Conservation (phyloP, 108 stramenopile genomes). For the Fistulifera pelliculosa region DNA sequence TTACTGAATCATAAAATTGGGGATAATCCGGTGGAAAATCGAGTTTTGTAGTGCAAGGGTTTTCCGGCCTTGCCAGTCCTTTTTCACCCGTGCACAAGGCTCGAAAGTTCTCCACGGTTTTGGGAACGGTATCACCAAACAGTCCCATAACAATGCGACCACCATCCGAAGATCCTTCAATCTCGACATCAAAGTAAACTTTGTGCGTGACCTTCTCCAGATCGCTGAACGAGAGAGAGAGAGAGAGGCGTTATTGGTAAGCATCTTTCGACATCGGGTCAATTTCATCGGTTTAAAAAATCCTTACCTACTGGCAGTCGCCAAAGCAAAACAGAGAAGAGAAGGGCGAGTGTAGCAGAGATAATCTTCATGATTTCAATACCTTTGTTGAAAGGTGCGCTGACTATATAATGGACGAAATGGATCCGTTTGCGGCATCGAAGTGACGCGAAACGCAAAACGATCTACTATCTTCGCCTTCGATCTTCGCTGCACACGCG, state of each 20-base stretch:
- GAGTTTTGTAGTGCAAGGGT: conserved; percentile 81
- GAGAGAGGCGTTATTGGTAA: neutral
- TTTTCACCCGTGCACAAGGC: conserved; percentile 91
- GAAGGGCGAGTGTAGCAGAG: conserved; percentile 16
- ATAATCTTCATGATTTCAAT: conserved; percentile 25
- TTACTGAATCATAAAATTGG: conserved; percentile 81
- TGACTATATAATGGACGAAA: too few species aligned
- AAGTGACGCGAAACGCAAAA: too few species aligned
- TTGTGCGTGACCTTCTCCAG: conserved; percentile 65
- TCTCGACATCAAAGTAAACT: conserved; percentile 84
- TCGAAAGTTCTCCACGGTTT: conserved; percentile 91
- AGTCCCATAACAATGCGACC: conserved; percentile 86
- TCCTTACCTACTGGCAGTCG: neutral
- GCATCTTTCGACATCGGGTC: too few species aligned
- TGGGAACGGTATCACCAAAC: conserved; percentile 87
- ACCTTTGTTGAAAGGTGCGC: too few species aligned
- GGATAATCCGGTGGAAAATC: conserved; percentile 86
- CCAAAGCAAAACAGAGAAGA: conserved; percentile 19
- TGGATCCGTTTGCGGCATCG: too few species aligned
- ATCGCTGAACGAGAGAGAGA: conserved; percentile 17
- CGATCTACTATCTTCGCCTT: neutral
- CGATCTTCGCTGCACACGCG: neutral
- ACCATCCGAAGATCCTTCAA: conserved; percentile 19
- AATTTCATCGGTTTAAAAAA: neutral
- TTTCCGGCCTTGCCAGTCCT: conserved; percentile 76